These are phyloP conservation scores for Xylariaceae sp. DNA, from an alignment of 2,329 filamentous ascomycete genomes.

Conservation along the genomic window DNA sequence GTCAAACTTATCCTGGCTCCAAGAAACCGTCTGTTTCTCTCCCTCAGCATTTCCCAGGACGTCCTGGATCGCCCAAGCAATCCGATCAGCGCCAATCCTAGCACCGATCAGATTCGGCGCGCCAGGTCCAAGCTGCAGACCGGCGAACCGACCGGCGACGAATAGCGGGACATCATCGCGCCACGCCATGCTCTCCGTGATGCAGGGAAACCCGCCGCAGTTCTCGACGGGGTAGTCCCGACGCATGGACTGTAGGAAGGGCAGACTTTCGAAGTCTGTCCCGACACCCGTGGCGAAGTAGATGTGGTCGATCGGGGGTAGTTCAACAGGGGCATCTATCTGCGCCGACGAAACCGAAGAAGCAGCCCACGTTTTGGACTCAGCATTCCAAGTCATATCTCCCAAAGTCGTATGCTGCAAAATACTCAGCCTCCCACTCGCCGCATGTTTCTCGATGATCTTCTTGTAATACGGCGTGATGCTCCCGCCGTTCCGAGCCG, in stretches of 20 bases:
- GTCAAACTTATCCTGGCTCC: constrained; percentile 26
- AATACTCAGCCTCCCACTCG: constrained; percentile 49
- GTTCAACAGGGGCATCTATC: constrained; percentile 42
- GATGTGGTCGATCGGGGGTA: constrained; percentile 61
- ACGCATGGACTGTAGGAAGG: constrained; percentile 58
- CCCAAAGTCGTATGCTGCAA: constrained; percentile 55
- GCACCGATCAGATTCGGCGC: constrained; percentile 72
- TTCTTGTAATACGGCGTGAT: constrained; percentile 67
- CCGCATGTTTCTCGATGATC: constrained; percentile 58
- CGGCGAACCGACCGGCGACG: constrained; percentile 64
- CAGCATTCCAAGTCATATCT: constrained; percentile 46
- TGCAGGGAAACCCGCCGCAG: constrained; percentile 64
- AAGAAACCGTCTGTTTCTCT: constrained; percentile 10
- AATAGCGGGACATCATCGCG: constrained; percentile 68
- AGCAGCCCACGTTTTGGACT: constrained; percentile 42
- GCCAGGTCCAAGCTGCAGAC: constrained; percentile 65
- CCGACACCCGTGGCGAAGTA: constrained; percentile 73
- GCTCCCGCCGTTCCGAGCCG: constrained; percentile 71
- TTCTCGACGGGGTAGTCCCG: constrained; percentile 57
- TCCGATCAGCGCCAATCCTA: constrained; percentile 66
- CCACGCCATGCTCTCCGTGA: constrained; percentile 77
- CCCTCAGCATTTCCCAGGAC: constrained; percentile 38
- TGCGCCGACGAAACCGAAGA: constrained; percentile 12
- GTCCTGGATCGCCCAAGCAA: constrained; percentile 67
- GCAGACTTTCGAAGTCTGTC: constrained; percentile 57